A percentile compares a stretch with the other conserved stretches of the same genome.
These are phyloP conservation scores for Verticillium klebahnii DNA, from an alignment of 2,329 filamentous ascomycete species.

Conservation along the genomic window DNA sequence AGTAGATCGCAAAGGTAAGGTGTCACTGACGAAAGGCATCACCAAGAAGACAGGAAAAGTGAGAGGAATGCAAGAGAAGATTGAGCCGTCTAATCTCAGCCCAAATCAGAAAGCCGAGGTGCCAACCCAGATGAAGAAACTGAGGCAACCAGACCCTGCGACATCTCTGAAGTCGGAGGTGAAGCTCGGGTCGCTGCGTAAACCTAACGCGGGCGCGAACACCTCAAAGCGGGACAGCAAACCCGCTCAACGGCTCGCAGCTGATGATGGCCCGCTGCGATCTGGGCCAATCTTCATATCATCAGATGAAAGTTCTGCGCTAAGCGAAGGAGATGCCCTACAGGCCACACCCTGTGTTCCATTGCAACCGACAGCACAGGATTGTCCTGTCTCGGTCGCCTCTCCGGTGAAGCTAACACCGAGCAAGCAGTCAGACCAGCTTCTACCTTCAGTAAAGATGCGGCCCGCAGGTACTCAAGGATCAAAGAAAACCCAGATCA, in stretches of 20 bases:
- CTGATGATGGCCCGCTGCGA: neutral
- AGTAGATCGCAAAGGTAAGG: too few species aligned
- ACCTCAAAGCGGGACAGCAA: neutral
- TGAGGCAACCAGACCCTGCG: too few species aligned
- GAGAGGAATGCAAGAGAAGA: too few species aligned
- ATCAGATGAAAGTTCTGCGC: neutral
- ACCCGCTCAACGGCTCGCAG: neutral
- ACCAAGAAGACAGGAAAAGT: too few species aligned
- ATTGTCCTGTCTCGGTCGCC: neutral
- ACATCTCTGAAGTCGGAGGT: too few species aligned
- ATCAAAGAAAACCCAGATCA: neutral
- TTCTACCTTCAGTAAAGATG: neutral
- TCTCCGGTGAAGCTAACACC: neutral
- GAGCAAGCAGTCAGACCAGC: neutral
- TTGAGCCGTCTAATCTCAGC: too few species aligned
- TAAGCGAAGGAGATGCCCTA: neutral
- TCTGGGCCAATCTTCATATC: neutral
- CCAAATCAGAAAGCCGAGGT: too few species aligned
- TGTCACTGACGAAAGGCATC: too few species aligned
- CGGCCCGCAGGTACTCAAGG: neutral
- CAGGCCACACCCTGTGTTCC: neutral
- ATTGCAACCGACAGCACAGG: neutral
- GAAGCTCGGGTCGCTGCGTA: too few species aligned
- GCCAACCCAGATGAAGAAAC: too few species aligned
- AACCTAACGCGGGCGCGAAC: too few species aligned